phyloP scores from a whole-genome alignment of 306 rosid genomes.

The Ormosia semicastrata region DNA sequence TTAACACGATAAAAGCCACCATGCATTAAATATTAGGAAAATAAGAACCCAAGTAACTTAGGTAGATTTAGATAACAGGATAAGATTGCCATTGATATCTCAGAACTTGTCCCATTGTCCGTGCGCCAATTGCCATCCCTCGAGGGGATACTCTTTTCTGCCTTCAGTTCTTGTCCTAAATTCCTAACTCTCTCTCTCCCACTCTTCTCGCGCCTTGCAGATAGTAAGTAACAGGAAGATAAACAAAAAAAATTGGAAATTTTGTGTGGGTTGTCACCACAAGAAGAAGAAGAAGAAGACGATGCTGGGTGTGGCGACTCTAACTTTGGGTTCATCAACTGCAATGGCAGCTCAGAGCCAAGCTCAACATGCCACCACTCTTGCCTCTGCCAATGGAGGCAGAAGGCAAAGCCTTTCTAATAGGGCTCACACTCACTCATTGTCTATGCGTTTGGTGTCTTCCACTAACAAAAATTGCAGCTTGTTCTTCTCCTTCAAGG shows the following conservation, averaged over 20 bases:
- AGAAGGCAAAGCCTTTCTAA: conserved; percentile 17
- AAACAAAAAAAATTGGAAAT: not conserved
- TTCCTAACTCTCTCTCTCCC: not conserved
- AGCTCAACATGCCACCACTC: conserved; percentile 20
- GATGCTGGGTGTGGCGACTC: conserved; percentile 43
- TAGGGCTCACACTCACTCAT: conserved; percentile 8
- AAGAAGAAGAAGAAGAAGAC: not conserved
- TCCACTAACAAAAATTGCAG: not conserved
- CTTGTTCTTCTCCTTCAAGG: conserved; percentile 33
- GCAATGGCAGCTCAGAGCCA: conserved; percentile 31
- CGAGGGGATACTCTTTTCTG: not conserved
- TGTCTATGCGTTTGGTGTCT: conserved; percentile 26
- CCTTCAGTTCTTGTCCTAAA: not conserved
- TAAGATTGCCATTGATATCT: conserved; percentile 43
- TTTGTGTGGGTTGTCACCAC: not conserved
- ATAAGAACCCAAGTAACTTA: not conserved
- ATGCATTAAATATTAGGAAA: not conserved
- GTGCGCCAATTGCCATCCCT: conserved; percentile 29
- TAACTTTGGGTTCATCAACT: conserved; percentile 49
- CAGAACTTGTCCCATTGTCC: conserved; percentile 11
- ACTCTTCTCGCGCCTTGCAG: conserved; percentile 5
- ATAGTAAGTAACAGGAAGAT: no score
- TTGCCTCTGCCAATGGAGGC: not conserved
- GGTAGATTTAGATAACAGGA: conserved; percentile 36
- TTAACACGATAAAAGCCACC: not conserved